Percentiles rank a stretch among this genome's conserved stretches.
These are phyloP conservation scores for Podospora anserina DNA, from an alignment of 495 filamentous ascomycete genomes.

Conservation along the genomic window DNA sequence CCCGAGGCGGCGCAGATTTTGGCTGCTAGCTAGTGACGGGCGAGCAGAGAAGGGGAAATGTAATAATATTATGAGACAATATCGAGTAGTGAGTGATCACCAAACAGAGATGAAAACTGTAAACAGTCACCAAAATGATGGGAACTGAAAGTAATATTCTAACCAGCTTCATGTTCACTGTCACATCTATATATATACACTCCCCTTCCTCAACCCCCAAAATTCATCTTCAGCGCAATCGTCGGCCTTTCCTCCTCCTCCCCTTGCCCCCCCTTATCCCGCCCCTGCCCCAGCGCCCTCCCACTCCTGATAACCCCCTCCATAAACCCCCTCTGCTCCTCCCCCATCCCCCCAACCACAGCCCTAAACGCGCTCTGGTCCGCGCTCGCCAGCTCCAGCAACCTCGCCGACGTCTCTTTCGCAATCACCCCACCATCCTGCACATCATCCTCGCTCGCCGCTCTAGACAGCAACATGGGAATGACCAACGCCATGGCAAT, in stretches of 20 bases:
- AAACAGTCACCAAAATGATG: no score
- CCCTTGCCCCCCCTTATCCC: conserved; percentile 29
- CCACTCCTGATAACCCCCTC: conserved; percentile 76
- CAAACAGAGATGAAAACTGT: no score
- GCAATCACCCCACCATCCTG: conserved; percentile 70
- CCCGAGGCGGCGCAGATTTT: conserved; percentile 47
- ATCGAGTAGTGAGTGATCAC: no score
- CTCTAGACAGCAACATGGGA: conserved; percentile 74
- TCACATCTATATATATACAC: conserved; percentile 8
- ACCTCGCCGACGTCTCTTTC: conserved; percentile 65
- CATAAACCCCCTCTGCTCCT: conserved; percentile 69
- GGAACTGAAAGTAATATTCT: no score
- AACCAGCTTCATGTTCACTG: neutral
- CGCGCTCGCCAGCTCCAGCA: conserved; percentile 77
- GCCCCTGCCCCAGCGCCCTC: conserved; percentile 28
- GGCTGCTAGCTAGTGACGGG: conserved; percentile 37
- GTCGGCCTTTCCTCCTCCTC: conserved; percentile 63
- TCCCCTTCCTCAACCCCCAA: conserved; percentile 46
- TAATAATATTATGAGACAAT: no score
- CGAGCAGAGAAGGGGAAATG: no score
- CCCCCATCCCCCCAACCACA: conserved; percentile 68
- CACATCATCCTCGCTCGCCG: conserved; percentile 44
- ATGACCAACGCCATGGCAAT: conserved; percentile 70
- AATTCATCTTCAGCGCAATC: conserved; percentile 94
- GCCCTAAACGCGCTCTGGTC: conserved; percentile 71